Evolutionary conservation across 73 alveolate species (phyloP).

Genomic region (Paraurostyla sp.): DNA sequence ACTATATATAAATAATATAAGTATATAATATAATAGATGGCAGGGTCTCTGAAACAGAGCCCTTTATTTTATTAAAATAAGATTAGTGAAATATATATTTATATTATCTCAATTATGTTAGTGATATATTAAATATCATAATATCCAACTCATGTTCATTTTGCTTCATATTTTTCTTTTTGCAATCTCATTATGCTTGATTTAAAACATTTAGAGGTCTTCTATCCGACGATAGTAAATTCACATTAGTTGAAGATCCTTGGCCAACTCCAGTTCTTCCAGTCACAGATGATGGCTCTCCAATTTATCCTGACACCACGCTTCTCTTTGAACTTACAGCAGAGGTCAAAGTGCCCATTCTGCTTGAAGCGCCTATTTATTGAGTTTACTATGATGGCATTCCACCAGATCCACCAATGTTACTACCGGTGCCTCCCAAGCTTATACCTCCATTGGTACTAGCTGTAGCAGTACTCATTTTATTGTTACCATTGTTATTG

Average conservation of each 20-base stretch:
- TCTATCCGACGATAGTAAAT: neutral
- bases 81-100: too few relatives aligned
- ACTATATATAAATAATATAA: conserved; percentile 2
- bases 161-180: neutral
- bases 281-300: neutral
- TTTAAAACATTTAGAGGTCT: conserved; percentile 30
- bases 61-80: neutral
- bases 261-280: conserved; percentile 3
- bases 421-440: conserved; percentile 7
- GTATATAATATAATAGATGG: conserved; percentile 53
- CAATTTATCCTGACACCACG: neutral
- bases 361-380: conserved; percentile 1
- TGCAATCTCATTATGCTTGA: neutral
- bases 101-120: neutral
- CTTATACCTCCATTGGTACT: neutral
- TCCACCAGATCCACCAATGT: neutral
- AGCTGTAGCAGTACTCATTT: neutral
- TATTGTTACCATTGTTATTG: neutral
- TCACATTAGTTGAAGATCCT: neutral
- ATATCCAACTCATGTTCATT: neutral
- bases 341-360: neutral
- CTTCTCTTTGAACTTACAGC: conserved; percentile 18
- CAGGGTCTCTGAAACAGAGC: conserved; percentile 63
- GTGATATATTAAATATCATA: conserved; percentile 31
- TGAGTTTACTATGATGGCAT: too few relatives aligned